These are phyloP conservation scores for Penicillium pulvis DNA, from an alignment of 495 filamentous ascomycete species.

Conservation along the genomic window DNA sequence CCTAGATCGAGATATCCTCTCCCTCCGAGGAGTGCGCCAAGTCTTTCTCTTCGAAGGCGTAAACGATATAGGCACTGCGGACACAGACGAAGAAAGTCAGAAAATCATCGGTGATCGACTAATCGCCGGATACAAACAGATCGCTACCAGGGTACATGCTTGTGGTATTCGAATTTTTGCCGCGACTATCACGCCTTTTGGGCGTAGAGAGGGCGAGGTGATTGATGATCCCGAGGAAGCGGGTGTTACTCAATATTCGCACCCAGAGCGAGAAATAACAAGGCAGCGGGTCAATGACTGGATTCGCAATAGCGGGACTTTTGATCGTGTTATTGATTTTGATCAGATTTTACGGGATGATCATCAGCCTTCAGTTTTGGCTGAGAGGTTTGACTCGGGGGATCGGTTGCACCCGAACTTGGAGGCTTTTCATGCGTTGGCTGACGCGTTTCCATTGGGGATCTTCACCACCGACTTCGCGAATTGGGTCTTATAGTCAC, in stretches of 20 bases:
- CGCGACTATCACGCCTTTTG: slow-evolving; percentile 72
- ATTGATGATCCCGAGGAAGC: slow-evolving; percentile 31
- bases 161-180: slow-evolving; percentile 60
- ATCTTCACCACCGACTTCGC: slow-evolving; percentile 39
- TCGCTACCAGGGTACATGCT: slow-evolving; percentile 57
- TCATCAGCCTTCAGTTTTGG: slow-evolving; percentile 43
- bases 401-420: slow-evolving; percentile 73
- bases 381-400: slow-evolving; percentile 59
- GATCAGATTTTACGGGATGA: slow-evolving; percentile 57
- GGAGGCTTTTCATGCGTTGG: slow-evolving; percentile 64
- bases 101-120: slow-evolving; percentile 51
- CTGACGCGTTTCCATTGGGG: slow-evolving; percentile 59
- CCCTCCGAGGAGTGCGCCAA: slow-evolving; percentile 57
- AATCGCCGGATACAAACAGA: slow-evolving; percentile 58
- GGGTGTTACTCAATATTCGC: slow-evolving; percentile 48
- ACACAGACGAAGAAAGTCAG: slow-evolving; percentile 49
- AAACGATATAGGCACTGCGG: slow-evolving; percentile 67
- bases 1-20: slow-evolving; percentile 65
- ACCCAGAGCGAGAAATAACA: slow-evolving; percentile 57
- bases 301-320: slow-evolving; percentile 58
- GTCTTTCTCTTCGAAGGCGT: slow-evolving; percentile 74
- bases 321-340: slow-evolving; percentile 68
- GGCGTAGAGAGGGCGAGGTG: slow-evolving; percentile 22
- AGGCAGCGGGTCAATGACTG: slow-evolving; percentile 63
- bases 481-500: not conserved